Evolutionary conservation across 768 basidiomycete species (phyloP).

Genomic region (Tricholoma sp.): DNA sequence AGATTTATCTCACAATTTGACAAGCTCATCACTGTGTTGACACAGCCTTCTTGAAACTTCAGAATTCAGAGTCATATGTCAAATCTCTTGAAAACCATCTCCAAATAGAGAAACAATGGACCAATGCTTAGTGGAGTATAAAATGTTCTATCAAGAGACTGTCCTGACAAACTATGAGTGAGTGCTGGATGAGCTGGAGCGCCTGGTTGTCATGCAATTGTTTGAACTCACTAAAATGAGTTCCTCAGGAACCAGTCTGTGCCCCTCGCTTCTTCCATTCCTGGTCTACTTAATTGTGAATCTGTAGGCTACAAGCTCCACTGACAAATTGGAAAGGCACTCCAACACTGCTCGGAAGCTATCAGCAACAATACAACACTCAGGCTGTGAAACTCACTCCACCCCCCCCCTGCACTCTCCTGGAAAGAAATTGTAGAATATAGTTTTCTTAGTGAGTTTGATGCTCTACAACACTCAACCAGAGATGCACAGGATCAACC

Average conservation of each 20-base stretch:
- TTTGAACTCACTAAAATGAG: neutral
- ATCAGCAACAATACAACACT: neutral
- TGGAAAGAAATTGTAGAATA: neutral
- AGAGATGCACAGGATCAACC: neutral
- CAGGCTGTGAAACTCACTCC: neutral
- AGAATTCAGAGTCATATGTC: neutral
- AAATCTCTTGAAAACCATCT: neutral
- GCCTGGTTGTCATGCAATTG: neutral
- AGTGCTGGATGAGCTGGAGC: neutral
- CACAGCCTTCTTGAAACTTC: neutral
- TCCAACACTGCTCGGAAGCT: no score
- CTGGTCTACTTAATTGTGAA: no score
- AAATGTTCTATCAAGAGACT: neutral
- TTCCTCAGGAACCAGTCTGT: neutral
- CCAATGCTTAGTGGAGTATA: neutral
- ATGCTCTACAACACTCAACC: no score
- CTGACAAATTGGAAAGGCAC: no score
- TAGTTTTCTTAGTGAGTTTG: neutral
- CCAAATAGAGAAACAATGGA: neutral
- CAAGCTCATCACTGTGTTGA: neutral
- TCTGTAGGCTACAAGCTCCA: no score
- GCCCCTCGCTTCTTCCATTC: no score
- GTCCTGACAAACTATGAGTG: neutral
- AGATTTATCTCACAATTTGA: no score
- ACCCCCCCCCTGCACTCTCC: neutral